These are phyloP conservation scores for Microdochium nivale DNA, from an alignment of 2,329 filamentous ascomycete species.

Conservation along the genomic window DNA sequence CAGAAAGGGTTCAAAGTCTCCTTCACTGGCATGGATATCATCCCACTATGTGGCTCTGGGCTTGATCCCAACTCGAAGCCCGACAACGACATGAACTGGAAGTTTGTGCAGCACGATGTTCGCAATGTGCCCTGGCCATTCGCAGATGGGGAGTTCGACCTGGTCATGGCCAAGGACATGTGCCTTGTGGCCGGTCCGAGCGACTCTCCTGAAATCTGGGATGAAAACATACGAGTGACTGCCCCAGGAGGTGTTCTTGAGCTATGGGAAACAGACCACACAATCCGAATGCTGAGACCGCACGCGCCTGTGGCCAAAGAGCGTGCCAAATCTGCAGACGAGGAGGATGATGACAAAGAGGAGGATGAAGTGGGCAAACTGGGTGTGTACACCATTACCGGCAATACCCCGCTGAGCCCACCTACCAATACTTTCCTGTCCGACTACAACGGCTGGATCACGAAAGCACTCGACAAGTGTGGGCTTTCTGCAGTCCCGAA, in stretches of 20 bases:
- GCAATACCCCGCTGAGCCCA: constrained; percentile 72
- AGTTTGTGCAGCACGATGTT: constrained; percentile 81
- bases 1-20: constrained; percentile 60
- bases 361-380: constrained; percentile 56
- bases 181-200: constrained; percentile 53
- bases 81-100: constrained; percentile 74
- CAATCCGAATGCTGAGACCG: constrained; percentile 73
- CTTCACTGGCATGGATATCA: constrained; percentile 78
- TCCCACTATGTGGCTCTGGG: constrained; percentile 49
- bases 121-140: constrained; percentile 71
- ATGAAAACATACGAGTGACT: constrained; percentile 71
- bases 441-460: constrained; percentile 78
- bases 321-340: constrained; percentile 21
- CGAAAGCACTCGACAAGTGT: constrained; percentile 63
- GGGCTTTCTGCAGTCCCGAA: constrained; percentile 70
- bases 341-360: constrained; percentile 46
- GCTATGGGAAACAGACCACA: constrained; percentile 83
- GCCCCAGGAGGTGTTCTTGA: constrained; percentile 73
- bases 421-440: constrained; percentile 75
- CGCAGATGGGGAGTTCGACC: constrained; percentile 70
- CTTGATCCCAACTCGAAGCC: constrained; percentile 36
- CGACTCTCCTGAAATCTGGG: constrained; percentile 49
- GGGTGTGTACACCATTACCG: constrained; percentile 73
- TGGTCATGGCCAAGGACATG: constrained; percentile 82
- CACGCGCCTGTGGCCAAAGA: constrained; percentile 47